Conservation (phyloP, 331 rosid species). For the Dryas integrifolia region DNA sequence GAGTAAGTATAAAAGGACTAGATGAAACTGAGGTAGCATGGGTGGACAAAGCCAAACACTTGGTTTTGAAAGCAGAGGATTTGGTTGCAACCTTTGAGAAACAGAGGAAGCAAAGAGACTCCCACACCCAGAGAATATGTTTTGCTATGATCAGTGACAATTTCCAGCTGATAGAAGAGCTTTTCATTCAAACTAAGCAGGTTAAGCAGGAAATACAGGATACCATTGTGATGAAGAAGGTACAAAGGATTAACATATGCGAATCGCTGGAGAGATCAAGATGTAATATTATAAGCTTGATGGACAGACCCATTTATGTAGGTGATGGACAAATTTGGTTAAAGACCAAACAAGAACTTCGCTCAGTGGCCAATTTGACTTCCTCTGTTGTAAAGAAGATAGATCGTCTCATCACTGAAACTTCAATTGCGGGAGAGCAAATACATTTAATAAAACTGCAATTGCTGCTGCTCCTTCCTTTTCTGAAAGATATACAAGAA, state of each 20-base stretch:
- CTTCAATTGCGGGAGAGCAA: too few species aligned
- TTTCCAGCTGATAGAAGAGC: not conserved
- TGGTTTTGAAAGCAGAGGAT: not conserved
- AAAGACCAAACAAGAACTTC: not conserved
- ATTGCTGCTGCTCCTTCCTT: too few species aligned
- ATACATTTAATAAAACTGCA: too few species aligned
- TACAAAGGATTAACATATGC: not conserved
- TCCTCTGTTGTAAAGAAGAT: not conserved
- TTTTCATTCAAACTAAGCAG: not conserved
- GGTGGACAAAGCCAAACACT: slow-evolving; percentile 10
- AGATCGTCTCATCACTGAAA: too few species aligned
- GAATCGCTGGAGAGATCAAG: slow-evolving; percentile 21
- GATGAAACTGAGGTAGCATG: slow-evolving; percentile 11
- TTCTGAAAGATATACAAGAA: too few species aligned
- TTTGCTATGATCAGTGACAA: not conserved
- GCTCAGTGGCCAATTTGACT: not conserved
- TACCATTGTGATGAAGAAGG: not conserved
- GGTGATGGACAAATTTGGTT: not conserved
- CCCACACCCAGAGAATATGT: not conserved
- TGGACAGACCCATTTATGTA: not conserved
- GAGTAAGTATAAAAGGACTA: not conserved
- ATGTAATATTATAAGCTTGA: not conserved
- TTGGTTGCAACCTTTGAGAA: slow-evolving; percentile 1
- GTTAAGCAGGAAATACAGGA: not conserved
- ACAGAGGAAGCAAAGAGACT: not conserved